These are phyloP conservation scores for Herpetomonas muscarum DNA, from an alignment of 208 protist species.

Conservation along the genomic window DNA sequence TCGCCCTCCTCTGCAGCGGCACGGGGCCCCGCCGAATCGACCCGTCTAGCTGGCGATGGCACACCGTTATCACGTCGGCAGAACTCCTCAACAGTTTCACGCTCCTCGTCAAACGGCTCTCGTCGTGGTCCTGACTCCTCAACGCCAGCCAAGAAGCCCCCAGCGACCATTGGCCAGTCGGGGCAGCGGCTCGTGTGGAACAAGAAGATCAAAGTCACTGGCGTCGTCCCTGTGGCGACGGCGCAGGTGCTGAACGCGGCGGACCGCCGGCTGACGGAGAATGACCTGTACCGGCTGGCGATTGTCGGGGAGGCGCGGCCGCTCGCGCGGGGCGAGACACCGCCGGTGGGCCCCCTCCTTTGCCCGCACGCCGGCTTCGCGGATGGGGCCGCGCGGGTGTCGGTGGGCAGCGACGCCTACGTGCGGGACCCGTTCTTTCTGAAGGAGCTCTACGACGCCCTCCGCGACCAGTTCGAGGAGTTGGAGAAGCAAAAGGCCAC, in stretches of 20 bases:
- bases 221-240: slow-evolving; percentile 23
- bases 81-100: too few species aligned
- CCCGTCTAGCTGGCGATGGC: too few species aligned
- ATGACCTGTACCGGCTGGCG: slow-evolving; percentile 54
- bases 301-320: slow-evolving; percentile 37
- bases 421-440: slow-evolving; percentile 51
- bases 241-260: slow-evolving; percentile 17
- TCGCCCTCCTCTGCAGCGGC: too few species aligned
- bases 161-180: neutral
- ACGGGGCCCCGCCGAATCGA: too few species aligned
- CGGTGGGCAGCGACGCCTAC: slow-evolving; percentile 34
- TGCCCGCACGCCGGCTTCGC: slow-evolving; percentile 25
- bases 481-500: slow-evolving; percentile 9
- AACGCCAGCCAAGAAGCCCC: too few species aligned
- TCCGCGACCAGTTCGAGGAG: slow-evolving; percentile 50
- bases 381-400: neutral
- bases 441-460: slow-evolving; percentile 47
- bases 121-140: too few species aligned
- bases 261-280: slow-evolving; percentile 30
- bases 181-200: slow-evolving; percentile 17
- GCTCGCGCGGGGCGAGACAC: slow-evolving; percentile 35
- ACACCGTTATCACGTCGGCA: too few species aligned
- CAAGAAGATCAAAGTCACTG: slow-evolving; percentile 49
- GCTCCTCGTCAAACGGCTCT: too few species aligned
- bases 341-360: slow-evolving; percentile 42